These are phyloP conservation scores for Lithocarpus polystachyus DNA, from an alignment of 306 rosid species.

Conservation along the genomic window DNA sequence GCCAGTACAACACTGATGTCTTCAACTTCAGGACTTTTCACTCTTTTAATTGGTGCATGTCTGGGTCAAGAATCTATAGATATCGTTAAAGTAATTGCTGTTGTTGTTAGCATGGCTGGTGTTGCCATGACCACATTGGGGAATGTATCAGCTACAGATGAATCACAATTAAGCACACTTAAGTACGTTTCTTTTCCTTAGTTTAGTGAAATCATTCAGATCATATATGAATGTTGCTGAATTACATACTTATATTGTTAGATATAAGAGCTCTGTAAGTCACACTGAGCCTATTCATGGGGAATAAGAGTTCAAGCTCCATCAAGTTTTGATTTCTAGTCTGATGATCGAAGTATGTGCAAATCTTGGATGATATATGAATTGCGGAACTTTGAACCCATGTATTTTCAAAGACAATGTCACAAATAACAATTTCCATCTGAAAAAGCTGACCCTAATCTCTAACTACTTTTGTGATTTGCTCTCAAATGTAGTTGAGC, in stretches of 20 bases:
- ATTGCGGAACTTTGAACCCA: too few relatives aligned
- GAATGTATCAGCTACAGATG: slow-evolving; percentile 23
- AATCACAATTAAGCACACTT: background rate
- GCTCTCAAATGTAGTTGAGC: background rate
- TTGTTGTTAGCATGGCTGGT: slow-evolving; percentile 34
- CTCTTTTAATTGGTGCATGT: slow-evolving; percentile 29
- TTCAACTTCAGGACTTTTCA: slow-evolving; percentile 31
- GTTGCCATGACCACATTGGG: slow-evolving; percentile 34
- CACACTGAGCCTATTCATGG: background rate
- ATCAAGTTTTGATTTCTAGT: background rate
- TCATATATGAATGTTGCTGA: background rate
- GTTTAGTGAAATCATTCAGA: background rate
- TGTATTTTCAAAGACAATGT: background rate
- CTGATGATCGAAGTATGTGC: background rate
- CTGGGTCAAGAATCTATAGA: slow-evolving; percentile 31
- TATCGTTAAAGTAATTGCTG: slow-evolving; percentile 18
- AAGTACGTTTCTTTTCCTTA: background rate
- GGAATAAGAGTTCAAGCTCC: background rate
- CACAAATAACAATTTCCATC: background rate
- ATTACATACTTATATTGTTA: background rate
- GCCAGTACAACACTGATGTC: slow-evolving; percentile 30
- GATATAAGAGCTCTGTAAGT: background rate
- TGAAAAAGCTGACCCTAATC: background rate
- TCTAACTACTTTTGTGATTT: background rate
- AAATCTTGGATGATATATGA: background rate